phyloP scores from a whole-genome alignment of 1,139 yeast genomes.

The Nakaseomyces bracarensis region DNA sequence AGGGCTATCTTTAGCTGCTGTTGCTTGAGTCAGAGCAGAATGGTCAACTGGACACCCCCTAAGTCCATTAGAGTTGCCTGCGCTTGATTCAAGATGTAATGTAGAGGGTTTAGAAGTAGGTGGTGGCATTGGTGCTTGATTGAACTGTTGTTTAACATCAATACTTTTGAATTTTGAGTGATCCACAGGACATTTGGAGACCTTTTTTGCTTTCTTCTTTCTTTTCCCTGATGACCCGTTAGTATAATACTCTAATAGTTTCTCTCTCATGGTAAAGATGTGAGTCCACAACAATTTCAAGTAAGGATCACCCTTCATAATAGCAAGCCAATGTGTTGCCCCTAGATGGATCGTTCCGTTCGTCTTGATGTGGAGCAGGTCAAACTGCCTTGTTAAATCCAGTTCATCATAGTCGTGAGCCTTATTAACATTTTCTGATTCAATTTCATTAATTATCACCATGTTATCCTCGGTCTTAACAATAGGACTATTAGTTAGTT shows the following conservation, averaged over 20 bases:
- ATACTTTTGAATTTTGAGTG: slow-evolving; percentile 6
- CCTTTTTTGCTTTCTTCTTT: slow-evolving; percentile 11
- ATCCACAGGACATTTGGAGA: slow-evolving; percentile 9
- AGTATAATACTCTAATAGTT: slow-evolving; percentile 31
- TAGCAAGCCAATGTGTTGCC: slow-evolving; percentile 46
- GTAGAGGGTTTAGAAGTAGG: slow-evolving; percentile 3
- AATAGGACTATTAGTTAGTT: slow-evolving; percentile 2
- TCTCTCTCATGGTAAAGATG: slow-evolving; percentile 42
- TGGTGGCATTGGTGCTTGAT: not conserved
- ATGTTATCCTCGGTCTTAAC: slow-evolving; percentile 27
- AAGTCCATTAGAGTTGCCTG: too few species aligned
- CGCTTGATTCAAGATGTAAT: too few species aligned
- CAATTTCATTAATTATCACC: slow-evolving; percentile 41
- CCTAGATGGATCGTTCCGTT: slow-evolving; percentile 45
- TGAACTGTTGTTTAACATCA: not conserved
- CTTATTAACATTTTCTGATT: slow-evolving; percentile 15
- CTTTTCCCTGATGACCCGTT: slow-evolving; percentile 6
- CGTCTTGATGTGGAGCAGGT: slow-evolving; percentile 42
- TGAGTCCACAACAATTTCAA: slow-evolving; percentile 45
- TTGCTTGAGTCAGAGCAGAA: slow-evolving; percentile 1
- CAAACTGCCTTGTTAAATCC: slow-evolving; percentile 41
- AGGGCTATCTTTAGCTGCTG: slow-evolving; percentile 3
- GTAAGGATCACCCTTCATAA: slow-evolving; percentile 46
- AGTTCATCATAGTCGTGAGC: slow-evolving; percentile 33
- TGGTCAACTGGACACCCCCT: slow-evolving; percentile 18